Conservation (phyloP, 768 basidiomycete species). For the Boletus tomentosulus region DNA sequence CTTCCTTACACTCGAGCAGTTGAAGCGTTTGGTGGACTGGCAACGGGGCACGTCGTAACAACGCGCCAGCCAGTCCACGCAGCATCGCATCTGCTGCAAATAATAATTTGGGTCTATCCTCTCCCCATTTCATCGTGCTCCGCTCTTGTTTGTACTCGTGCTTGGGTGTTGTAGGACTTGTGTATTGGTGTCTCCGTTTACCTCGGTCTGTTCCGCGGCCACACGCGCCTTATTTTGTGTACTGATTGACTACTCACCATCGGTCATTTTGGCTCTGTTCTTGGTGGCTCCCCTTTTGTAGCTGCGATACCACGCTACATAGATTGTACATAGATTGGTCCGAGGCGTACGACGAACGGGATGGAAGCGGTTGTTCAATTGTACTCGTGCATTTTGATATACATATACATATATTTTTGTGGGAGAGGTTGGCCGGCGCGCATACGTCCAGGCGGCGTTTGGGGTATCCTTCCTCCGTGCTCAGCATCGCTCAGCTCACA, state of each 20-base stretch:
- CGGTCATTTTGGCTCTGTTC: too few species aligned
- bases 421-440: too few species aligned
- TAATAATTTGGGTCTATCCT: background rate
- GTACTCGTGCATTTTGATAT: too few species aligned
- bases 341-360: too few species aligned
- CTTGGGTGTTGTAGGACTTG: background rate
- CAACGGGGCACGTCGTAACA: slow-evolving; percentile 34
- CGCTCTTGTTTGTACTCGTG: background rate
- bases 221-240: background rate
- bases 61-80: background rate
- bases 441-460: too few species aligned
- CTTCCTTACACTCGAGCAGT: slow-evolving; percentile 79
- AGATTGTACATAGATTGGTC: background rate
- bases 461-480: too few species aligned
- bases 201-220: background rate
- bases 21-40: slow-evolving; percentile 70
- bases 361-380: too few species aligned
- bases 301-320: background rate
- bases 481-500: too few species aligned
- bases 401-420: too few species aligned
- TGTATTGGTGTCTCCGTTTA: background rate
- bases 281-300: background rate
- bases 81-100: background rate
- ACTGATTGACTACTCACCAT: background rate
- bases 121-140: background rate